These are phyloP conservation scores for Iberis pinnata DNA, from an alignment of 345 rosid genomes.

Conservation along the genomic window DNA sequence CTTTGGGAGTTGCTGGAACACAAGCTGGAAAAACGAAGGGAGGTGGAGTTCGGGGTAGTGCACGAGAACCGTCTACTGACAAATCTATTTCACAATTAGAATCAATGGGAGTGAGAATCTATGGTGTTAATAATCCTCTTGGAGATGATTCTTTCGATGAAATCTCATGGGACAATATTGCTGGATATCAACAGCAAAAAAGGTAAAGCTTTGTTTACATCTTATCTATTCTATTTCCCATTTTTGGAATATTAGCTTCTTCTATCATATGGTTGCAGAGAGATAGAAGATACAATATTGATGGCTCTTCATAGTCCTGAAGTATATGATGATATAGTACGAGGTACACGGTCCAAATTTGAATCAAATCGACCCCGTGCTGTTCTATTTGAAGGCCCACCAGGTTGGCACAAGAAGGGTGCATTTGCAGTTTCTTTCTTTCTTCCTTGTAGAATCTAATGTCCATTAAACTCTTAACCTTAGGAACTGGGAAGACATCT, in stretches of 20 bases:
- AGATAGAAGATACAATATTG: conserved; percentile 84
- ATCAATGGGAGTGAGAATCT: conserved; percentile 78
- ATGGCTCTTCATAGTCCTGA: conserved; percentile 82
- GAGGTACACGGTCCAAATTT: conserved; percentile 71
- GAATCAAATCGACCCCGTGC: conserved; percentile 94
- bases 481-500: conserved; percentile 97
- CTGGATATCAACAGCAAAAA: conserved; percentile 88
- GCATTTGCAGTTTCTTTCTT: neutral
- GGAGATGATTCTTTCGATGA: conserved; percentile 37
- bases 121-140: conserved; percentile 58
- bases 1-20: conserved; percentile 55
- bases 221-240: neutral
- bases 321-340: conserved; percentile 86
- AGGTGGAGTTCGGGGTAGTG: conserved; percentile 32
- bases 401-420: conserved; percentile 47
- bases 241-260: conserved; percentile 1
- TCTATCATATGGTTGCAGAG: conserved; percentile 39
- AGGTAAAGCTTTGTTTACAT: conserved; percentile 25
- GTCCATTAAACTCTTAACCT: conserved; percentile 11
- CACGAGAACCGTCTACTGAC: conserved; percentile 38
- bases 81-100: conserved; percentile 53
- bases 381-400: conserved; percentile 94
- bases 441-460: conserved; percentile 6
- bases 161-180: conserved; percentile 85
- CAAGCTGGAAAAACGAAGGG: conserved; percentile 37